Base-by-base conservation (phyloP, 495 filamentous ascomycete genomes). In the Usnea hakonensis region DNA sequence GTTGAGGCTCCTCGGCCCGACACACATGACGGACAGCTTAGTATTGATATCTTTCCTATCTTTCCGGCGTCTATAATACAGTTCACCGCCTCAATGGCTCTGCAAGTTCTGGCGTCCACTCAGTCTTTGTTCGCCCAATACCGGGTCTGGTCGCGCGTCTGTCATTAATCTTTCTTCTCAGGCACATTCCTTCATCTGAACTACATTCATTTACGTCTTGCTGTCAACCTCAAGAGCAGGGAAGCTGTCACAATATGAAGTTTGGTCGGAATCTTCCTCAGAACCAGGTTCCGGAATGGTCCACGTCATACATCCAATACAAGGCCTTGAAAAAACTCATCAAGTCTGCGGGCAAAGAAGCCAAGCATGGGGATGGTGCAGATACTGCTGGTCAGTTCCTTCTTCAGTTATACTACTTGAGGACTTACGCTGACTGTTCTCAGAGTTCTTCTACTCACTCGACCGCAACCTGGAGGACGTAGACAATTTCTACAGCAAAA, bases 211-310 rank as follows among this genome's bases (percentile, higher is more conserved):
- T 21, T 16, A 40, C 32, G 3, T 17, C 21, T 57, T 52, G 33
- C 11, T n/a, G 11, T 5, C 28, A 30, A 16, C 10, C 9, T n/a
- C 36, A 23, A 26, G 35, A 53, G 5, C 36, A 14, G 28, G 2
- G 9, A 0, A 23, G 14, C 48, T 32, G 10, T 23, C 32, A 19
- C 74, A 77, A 56, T 0, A 92, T 93, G 89, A 93, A 93, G 78
- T 93, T 93, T 69, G 88, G 89, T 56, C 84, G 82, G 76, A 90
- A 86, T 77, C 81, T 98, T 57, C 80, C 91, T 16, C 87, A 93
- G 44, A 95, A 96, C 71, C 91, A 96, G 70, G 94, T 97, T 60
- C 94, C 94, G 14, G 94, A 98, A 76, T 98, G 92, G 92, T 89
- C 92, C 60, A 75, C 86, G 38, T 85, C 82, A 21, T 98, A 98